A percentile compares a stretch with the other conserved stretches of the same genome.
Evolutionary conservation across 2,329 filamentous ascomycete genomes (phyloP).

Genomic region (Penicillium janthinellum): DNA sequence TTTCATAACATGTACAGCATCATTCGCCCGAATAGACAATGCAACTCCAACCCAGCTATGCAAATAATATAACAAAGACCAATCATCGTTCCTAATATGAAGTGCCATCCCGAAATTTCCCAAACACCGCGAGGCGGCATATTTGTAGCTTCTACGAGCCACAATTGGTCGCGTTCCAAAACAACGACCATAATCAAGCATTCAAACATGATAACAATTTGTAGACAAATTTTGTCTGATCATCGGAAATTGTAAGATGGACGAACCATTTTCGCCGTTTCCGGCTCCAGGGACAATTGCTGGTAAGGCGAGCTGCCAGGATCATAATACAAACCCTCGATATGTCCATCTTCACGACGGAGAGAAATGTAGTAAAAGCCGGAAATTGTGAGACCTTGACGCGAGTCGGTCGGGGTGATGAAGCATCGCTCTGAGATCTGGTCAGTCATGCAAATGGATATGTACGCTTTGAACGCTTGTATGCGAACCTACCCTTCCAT

Average conservation of each 20-base stretch:
- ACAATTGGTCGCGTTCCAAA: not conserved
- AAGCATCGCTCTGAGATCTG: conserved; percentile 48
- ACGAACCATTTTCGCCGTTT: conserved; percentile 43
- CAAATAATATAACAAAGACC: conserved; percentile 5
- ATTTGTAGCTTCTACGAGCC: not conserved
- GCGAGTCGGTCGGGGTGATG: conserved; percentile 50
- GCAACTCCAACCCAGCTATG: conserved; percentile 20
- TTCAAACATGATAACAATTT: not conserved
- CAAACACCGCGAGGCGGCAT: conserved; percentile 3
- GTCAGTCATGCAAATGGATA: conserved; percentile 12
- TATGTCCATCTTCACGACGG: conserved; percentile 47
- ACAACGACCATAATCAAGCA: not conserved
- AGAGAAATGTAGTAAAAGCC: conserved; percentile 55
- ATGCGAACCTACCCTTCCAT: conserved; percentile 49
- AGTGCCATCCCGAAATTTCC: conserved; percentile 6
- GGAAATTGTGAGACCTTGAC: conserved; percentile 52
- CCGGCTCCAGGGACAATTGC: conserved; percentile 47
- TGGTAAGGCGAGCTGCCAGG: conserved; percentile 54
- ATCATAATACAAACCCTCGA: conserved; percentile 54
- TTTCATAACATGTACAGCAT: conserved; percentile 6
- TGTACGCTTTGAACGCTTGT: no score
- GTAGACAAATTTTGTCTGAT: not conserved
- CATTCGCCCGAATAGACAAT: conserved; percentile 5
- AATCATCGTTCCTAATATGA: conserved; percentile 4
- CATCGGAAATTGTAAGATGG: conserved; percentile 48